Base-by-base conservation (phyloP, 2,329 filamentous ascomycete species). In the Scolecobasidium constrictum region DNA sequence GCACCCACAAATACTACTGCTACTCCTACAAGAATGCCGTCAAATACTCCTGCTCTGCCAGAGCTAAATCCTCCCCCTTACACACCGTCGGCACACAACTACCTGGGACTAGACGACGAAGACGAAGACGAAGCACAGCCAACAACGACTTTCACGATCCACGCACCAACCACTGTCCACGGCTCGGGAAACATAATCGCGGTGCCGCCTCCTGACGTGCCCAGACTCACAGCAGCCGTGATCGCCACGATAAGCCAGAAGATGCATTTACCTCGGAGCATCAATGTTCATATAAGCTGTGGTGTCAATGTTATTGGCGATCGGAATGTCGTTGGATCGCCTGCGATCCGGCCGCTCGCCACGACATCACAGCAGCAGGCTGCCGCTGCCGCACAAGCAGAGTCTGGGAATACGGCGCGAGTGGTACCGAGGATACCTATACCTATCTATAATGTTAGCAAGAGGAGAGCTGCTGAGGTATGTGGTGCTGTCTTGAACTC, bases 181-280 rank as follows among this genome's bases (percentile, higher is more conserved):
- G 67, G 65, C 47, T 62, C 62, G 54, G 60, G 67, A 54, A 78
- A 77, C 54, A 52, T 71, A 38, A 56, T 74, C 36, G 64, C 66
- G 16, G 53, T 73, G 16, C 50, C 57, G 1, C 52, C 62, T 3
- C 60, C 64, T 4, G 57, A 61, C 60, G 68, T 53, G 53, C 61
- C 50, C 50, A 59, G 44, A 60, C 49, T 75, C 46, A 64, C 69
- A 7, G 54, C 59, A 5, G 60, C 68, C 3, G 56, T 77, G 3
- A 59, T 72, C 11, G 51, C 61, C 11, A 63, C 68, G 2, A 53
- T 77, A 2, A 17, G 13, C 13, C 36, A 17, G 34, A 23, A 23
- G 31, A 22, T 13, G 4, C 21, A 45, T 12, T n/a, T 18, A 44
- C 11, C n/a, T 7, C 22, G 39, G 7, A 36, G 12, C 42, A 23